Base-by-base conservation (phyloP, 2,329 filamentous ascomycete species). In the Hirsutella rhossiliensis region DNA sequence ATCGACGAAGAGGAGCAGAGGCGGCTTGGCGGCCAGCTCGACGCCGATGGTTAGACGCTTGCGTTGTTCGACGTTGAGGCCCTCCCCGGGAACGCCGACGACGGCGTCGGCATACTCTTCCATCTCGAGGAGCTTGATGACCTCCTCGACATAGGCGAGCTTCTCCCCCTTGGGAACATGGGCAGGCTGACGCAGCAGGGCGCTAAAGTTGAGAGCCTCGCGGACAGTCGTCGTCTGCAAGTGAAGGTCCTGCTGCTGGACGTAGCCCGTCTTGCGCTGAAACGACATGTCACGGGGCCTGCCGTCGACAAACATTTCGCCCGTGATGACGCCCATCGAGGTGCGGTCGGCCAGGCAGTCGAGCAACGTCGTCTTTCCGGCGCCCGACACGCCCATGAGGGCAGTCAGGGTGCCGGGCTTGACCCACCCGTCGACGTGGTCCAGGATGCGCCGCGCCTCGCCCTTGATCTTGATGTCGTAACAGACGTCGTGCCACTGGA, bases 181-280 rank as follows among this genome's bases (percentile, higher is more conserved):
- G 41, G 77, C 78, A 0, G 89, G 87, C 56, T 95, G 89, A 48
- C 89, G 84, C 36, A 96, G 80, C 8, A 90, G 61, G 19, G 89
- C 89, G 55, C 82, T 88, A 64, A 96, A 96, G 54, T 78, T 78
- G 30, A 97, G 73, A 9, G 88, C 87, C 63, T 96, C 89, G 48
- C 89, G 81, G 34, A 95, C 88, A 1, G 89, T 95, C 0, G 82
- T 80, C 0, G 87, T 94, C 40, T 82, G 72, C 38, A 94, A 71
- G 59, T 95, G 89, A 13, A 95, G 73, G 74, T 96, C 89, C 60
- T 94, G 87, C 61, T 95, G 89, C 58, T 94, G 87, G 31, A 89
- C 88, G 54, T 94, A 94, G 41, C 88, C 88, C 0, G 87, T 94
- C 66, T 90, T 92, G 51, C 88, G 83, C 62, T 94, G 88, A 73